phyloP scores from a whole-genome alignment of 108 stramenopile species.

The Cyclostephanos tholiformis region DNA sequence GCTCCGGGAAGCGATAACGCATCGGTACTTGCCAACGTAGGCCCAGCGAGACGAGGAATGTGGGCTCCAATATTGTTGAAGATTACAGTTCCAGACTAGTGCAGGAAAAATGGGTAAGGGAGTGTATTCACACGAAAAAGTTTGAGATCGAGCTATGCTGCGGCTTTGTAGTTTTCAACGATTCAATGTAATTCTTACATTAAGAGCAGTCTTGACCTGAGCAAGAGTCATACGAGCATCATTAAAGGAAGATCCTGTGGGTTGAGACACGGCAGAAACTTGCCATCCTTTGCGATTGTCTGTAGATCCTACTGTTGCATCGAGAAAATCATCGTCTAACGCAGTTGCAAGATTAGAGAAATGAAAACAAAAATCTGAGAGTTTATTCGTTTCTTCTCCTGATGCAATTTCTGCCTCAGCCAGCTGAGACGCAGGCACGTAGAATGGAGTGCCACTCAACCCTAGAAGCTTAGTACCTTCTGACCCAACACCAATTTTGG shows the following conservation, averaged over 20 bases:
- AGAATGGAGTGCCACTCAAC: conserved; percentile 65
- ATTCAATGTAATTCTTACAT: conserved; percentile 33
- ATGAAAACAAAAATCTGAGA: conserved; percentile 58
- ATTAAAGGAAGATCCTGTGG: conserved; percentile 74
- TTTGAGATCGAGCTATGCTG: neutral
- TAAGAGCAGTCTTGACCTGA: conserved; percentile 65
- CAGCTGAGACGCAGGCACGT: conserved; percentile 53
- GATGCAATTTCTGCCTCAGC: conserved; percentile 24
- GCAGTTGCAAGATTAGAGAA: conserved; percentile 72
- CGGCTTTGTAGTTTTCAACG: neutral
- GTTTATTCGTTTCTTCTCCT: conserved; percentile 19
- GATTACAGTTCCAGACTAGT: conserved; percentile 72
- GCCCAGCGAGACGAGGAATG: conserved; percentile 78
- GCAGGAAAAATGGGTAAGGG: neutral
- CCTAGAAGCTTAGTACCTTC: conserved; percentile 35
- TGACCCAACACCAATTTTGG: conserved; percentile 2
- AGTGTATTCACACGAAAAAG: neutral
- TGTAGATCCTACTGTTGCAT: conserved; percentile 78
- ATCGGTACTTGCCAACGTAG: conserved; percentile 79
- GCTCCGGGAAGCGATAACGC: conserved; percentile 78
- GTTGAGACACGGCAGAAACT: conserved; percentile 70
- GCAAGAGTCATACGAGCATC: conserved; percentile 79
- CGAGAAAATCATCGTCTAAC: conserved; percentile 77
- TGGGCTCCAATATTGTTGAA: conserved; percentile 86
- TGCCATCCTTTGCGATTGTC: conserved; percentile 82